These are phyloP conservation scores for Rhizoclosmatium globosum DNA, from an alignment of 192 early-diverging fungal species.

Conservation along the genomic window DNA sequence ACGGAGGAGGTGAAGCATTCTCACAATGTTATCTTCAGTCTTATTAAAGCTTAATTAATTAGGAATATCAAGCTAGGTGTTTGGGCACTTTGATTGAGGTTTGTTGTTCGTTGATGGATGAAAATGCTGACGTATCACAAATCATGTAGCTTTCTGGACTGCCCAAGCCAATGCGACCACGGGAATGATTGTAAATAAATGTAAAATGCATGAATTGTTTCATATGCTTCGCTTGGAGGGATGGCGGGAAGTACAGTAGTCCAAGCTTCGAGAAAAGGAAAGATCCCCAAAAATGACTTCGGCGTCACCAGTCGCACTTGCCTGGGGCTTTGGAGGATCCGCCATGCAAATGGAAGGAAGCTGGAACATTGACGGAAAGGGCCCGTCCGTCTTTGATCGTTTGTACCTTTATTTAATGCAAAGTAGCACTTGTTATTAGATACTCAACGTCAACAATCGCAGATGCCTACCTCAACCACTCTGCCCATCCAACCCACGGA, in stretches of 20 bases:
- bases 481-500: conserved; percentile 7
- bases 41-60: neutral
- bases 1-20: conserved; percentile 1
- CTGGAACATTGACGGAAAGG: conserved; percentile 55
- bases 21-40: neutral
- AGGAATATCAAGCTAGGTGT: conserved; percentile 11
- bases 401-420: neutral
- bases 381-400: conserved; percentile 52
- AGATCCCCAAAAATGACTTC: too few relatives aligned
- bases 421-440: neutral
- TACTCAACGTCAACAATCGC: neutral
- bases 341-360: conserved; percentile 54
- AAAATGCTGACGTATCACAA: neutral
- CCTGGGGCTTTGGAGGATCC: too few relatives aligned
- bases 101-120: neutral
- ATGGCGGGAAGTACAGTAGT: too few relatives aligned
- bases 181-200: neutral
- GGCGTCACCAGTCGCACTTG: too few relatives aligned
- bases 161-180: neutral
- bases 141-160: conserved; percentile 1
- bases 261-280: too few relatives aligned
- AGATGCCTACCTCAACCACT: neutral
- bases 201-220: neutral
- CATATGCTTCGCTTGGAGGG: too few relatives aligned
- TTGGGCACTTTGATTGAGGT: neutral